Base-by-base conservation (phyloP, 441 rosid genomes). In the Mallotus japonicus region DNA sequence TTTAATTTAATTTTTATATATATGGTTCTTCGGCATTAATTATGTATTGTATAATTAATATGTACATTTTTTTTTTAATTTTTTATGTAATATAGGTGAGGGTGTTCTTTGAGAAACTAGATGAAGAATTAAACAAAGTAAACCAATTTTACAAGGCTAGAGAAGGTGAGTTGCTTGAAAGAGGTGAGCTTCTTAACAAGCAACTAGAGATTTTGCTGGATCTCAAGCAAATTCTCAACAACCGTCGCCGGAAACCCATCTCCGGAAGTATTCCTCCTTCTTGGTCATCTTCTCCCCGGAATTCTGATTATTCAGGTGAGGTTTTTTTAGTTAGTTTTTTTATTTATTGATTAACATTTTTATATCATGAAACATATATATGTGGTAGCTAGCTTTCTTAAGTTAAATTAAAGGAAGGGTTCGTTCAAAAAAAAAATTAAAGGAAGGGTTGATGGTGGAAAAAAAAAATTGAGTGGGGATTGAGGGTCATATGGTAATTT, bases 121-220 rank as follows among this genome's bases (percentile, higher is more conserved):
- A 90, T 58, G 92, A 84, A 40, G 99, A 95, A 71, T 80, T 93
- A 10, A 86, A 88, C 71, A 93, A 91, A 73, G 98, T 93, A 80
- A 93, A 93, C 83, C 87, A 82, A 65, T 95, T 95, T 74, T 88
- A 93, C 86, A 88, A 81, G 81, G 71, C 73, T 0, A 89, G 81
- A 79, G 99, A 95, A 78, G 82, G 79, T 11, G 99, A 95, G 80
- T 89, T 95, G 54, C 68, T 90, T 1, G 96, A 88, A 55, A 95
- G 92, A 78, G 98, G 94, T 61, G 93, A 89, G 72, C 79, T 74
- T 67, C 84, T 93, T 19, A 85, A 82, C 77, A 91, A 87, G 81
- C 99, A 93, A 73, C 86, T 91, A 0, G 84, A 87, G 46, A 90
- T 88, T 67, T 79, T 95, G 78, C 24, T 86, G 56, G 93, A 93